Conservation (phyloP, 2,329 filamentous ascomycete genomes). For the Hymenotorrendiella dingleyae region DNA sequence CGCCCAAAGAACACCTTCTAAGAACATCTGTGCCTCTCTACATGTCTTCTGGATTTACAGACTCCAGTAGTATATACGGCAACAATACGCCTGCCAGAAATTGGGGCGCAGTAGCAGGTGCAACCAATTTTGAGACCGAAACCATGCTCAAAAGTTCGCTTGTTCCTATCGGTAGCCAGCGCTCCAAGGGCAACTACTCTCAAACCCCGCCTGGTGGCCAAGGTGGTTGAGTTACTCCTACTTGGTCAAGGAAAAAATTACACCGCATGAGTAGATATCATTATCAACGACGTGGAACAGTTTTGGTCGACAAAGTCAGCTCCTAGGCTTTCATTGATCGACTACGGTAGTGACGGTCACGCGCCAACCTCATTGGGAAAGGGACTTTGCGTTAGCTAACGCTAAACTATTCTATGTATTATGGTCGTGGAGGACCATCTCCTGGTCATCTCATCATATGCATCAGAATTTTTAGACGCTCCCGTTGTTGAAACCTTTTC, state of each 20-base stretch:
- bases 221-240: conserved; percentile 29
- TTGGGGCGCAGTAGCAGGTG: too few species aligned
- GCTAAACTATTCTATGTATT: conserved; percentile 26
- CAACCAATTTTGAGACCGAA: too few species aligned
- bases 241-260: too few species aligned
- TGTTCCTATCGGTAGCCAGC: conserved; percentile 22
- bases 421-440: conserved; percentile 34
- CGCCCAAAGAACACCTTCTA: conserved; percentile 21
- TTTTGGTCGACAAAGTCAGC: too few species aligned
- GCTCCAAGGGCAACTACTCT: conserved; percentile 30
- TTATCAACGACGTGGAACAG: too few species aligned
- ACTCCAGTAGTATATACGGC: conserved; percentile 45
- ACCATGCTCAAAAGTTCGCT: conserved; percentile 29
- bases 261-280: too few species aligned
- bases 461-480: conserved; percentile 27
- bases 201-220: conserved; percentile 44
- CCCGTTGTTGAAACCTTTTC: conserved; percentile 52
- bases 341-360: background rate
- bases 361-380: conserved; percentile 4
- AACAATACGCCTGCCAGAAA: too few species aligned
- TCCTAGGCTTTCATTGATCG: too few species aligned
- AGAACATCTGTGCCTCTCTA: conserved; percentile 18
- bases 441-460: conserved; percentile 22
- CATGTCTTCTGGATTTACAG: conserved; percentile 37
- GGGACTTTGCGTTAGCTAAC: conserved; percentile 20